Evolutionary conservation across 225 moss, liverwort and hornwort species (phyloP).

Genomic region (Sphagnum contortum): DNA sequence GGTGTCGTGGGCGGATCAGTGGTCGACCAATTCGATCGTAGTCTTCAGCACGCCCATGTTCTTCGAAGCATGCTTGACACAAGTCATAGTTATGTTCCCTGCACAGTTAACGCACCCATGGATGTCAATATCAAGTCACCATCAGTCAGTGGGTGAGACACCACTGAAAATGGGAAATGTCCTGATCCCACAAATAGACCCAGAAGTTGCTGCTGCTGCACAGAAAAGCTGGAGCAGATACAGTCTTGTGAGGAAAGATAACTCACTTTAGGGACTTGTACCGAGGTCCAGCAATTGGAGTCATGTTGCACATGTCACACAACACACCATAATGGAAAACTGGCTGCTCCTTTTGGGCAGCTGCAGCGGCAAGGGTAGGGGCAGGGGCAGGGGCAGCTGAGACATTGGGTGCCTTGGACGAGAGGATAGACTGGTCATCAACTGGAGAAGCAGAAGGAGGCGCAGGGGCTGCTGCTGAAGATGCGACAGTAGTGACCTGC

Average conservation of each 20-base stretch:
- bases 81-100: constrained; percentile 77
- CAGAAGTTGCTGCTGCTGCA: no score
- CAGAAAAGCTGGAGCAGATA: no score
- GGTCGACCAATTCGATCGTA: constrained; percentile 69
- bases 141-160: no score
- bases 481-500: constrained; percentile 16
- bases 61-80: constrained; percentile 50
- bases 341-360: constrained; percentile 17
- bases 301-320: constrained; percentile 65
- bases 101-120: constrained; percentile 3
- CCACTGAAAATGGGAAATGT: no score
- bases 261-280: constrained; percentile 77
- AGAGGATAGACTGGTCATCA: not conserved
- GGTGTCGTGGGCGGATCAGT: constrained; percentile 55
- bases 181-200: no score
- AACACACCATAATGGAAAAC: constrained; percentile 48
- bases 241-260: no score
- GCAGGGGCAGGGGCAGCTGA: constrained; percentile 1
- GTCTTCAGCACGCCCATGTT: constrained; percentile 28
- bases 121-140: no score
- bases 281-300: constrained; percentile 62
- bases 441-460: constrained; percentile 1
- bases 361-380: no score
- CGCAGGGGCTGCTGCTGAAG: constrained; percentile 2
- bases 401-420: no score